Evolutionary conservation across 495 filamentous ascomycete species (phyloP), one percentile per base, ranked within the genome.

Genomic region (Lindgomyces ingoldianus): DNA sequence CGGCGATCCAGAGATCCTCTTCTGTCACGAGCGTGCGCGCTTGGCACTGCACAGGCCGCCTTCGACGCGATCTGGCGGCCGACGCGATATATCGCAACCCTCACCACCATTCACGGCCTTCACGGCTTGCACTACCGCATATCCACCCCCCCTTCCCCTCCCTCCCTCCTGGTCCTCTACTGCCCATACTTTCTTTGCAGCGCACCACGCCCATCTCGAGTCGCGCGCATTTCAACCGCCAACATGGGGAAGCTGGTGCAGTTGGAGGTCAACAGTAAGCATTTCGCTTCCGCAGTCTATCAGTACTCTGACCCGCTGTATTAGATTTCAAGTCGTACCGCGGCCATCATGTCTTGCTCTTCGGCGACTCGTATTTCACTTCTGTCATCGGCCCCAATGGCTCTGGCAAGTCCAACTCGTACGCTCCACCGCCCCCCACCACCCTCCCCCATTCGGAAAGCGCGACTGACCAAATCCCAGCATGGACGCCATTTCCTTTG

Each of bases 401-500:
- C 77, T 98, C 95, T 49, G 94, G 94, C 29, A 99, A 99, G 78
- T 98, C 95, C n/a, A 99, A 99, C 74, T 97, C 93, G 92, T 96
- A 77, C 74, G 88, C 33, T 82, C 21, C 59, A 21, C 56, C 26
- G n/a, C n/a, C n/a, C n/a, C n/a, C n/a, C n/a, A n/a, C n/a, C n/a
- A n/a, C n/a, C n/a, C n/a, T 22, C 49, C 41, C 22, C 27, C 57
- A 18, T 8, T 24, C 10, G 4, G 18, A 24, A 30, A n/a, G 9
- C 19, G 18, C 26, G 14, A 11, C 58, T 68, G 36, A 64, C 77
- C 76, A 46, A 76, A 58, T 25, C 19, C 48, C 26, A 96, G 92
- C 60, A 99, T 99, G 94, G 94, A 99, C 76, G 94, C 94, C 67
- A 99, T 99, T 65, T 99, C 94, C 49, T 99, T 99, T 78, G 95